Evolutionary conservation across 352 stramenopile species (phyloP).

Genomic region (Globisporangium acanthophoron): DNA sequence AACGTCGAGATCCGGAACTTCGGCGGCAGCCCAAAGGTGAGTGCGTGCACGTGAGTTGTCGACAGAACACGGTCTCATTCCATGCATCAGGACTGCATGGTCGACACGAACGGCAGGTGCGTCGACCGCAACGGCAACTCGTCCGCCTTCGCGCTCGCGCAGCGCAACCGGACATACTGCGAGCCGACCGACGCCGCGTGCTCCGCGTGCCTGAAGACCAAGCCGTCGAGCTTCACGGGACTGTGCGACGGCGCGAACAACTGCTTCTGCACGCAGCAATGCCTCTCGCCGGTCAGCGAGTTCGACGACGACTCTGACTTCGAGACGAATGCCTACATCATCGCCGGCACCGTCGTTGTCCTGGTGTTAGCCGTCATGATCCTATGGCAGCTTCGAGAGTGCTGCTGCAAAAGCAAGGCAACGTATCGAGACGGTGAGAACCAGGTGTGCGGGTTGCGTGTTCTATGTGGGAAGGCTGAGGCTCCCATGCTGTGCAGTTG

Average conservation of each 20-base stretch:
- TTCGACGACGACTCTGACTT: not conserved
- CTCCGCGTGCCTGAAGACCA: slow-evolving; percentile 1
- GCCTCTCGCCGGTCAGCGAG: not conserved
- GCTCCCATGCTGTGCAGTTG: not conserved
- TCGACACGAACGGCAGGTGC: slow-evolving; percentile 1
- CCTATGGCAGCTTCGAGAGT: not conserved
- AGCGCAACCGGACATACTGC: slow-evolving; percentile 1
- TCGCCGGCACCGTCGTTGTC: not conserved
- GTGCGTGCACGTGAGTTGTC: slow-evolving; percentile 4
- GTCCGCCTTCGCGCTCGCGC: not conserved
- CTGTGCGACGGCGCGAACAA: not conserved
- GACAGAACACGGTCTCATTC: not conserved
- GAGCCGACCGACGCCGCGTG: not conserved
- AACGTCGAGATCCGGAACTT: slow-evolving; percentile 18
- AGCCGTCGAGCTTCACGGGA: not conserved
- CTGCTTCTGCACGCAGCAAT: slow-evolving; percentile 1
- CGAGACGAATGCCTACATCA: not conserved
- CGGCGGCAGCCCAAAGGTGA: slow-evolving; percentile 4
- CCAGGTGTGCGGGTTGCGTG: not conserved
- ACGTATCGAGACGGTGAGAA: not conserved
- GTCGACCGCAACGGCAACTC: not conserved
- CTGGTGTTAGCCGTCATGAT: not conserved
- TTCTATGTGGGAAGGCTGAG: not conserved
- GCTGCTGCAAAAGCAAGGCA: not conserved
- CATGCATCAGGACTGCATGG: not conserved